A percentile compares a stretch with the other conserved stretches of the same genome.
phyloP scores from a whole-genome alignment of 2,329 filamentous ascomycete species.

The Paracorniculantispora psalliotae region DNA sequence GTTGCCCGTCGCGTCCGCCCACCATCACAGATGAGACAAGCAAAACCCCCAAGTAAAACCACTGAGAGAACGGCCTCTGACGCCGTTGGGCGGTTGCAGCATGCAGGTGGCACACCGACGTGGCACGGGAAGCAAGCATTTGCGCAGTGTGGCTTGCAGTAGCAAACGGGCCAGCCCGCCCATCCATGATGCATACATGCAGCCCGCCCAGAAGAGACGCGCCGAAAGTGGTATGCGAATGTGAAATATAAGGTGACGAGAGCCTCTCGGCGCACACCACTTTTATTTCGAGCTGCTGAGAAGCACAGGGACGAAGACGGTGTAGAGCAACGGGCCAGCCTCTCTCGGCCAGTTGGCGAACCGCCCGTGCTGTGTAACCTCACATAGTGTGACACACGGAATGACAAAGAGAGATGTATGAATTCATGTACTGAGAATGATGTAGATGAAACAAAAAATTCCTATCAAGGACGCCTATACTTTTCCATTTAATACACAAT shows the following conservation, averaged over 20 bases:
- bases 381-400: not conserved
- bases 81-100: not conserved
- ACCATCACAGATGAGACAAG: not conserved
- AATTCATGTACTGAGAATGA: conserved; percentile 2
- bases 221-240: not conserved
- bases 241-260: not conserved
- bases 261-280: not conserved
- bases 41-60: not conserved
- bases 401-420: not conserved
- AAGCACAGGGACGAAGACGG: not conserved
- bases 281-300: not conserved
- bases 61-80: not conserved
- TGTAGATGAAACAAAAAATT: conserved; percentile 1
- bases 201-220: not conserved
- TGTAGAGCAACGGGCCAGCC: not conserved
- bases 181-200: not conserved
- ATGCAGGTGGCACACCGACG: conserved; percentile 1
- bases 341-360: not conserved
- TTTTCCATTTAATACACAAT: conserved; percentile 8
- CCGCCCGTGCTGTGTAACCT: conserved; percentile 4
- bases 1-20: not conserved
- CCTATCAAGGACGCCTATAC: conserved; percentile 5
- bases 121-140: not conserved
- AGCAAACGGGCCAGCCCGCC: not conserved
- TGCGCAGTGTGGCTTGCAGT: not conserved